A percentile compares a stretch with the other conserved stretches of the same genome.
Conservation (phyloP, 1,284 basidiomycete species). For the Sporisorium scitamineum region DNA sequence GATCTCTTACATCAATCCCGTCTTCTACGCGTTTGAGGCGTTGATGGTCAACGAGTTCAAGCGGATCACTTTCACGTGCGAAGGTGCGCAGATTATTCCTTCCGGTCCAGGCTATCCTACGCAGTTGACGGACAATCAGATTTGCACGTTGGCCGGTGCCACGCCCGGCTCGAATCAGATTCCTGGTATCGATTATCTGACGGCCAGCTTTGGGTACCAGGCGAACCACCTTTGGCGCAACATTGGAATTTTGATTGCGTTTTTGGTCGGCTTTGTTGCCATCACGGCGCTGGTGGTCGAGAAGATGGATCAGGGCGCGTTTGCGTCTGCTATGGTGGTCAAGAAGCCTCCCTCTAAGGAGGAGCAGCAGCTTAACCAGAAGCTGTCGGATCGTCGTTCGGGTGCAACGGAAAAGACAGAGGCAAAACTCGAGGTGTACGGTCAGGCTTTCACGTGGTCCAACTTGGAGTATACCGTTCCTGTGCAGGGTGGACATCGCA, state of each 20-base stretch:
- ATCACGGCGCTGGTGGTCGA: constrained; percentile 55
- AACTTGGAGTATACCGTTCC: constrained; percentile 72
- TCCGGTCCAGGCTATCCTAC: constrained; percentile 42
- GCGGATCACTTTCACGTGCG: constrained; percentile 50
- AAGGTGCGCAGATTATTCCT: constrained; percentile 46
- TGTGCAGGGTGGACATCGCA: constrained; percentile 74
- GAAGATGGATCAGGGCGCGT: constrained; percentile 53
- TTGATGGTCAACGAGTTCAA: constrained; percentile 73
- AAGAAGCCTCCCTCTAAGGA: constrained; percentile 51
- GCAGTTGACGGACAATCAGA: constrained; percentile 49
- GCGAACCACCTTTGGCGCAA: constrained; percentile 72
- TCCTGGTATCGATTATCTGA: constrained; percentile 72
- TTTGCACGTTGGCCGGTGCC: constrained; percentile 72
- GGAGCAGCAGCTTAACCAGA: constrained; percentile 49
- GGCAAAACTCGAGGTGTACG: constrained; percentile 56
- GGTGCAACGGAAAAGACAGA: constrained; percentile 49
- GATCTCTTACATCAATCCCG: constrained; percentile 69
- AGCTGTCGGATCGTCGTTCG: constrained; percentile 32
- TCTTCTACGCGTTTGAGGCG: constrained; percentile 83
- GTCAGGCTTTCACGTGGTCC: constrained; percentile 71
- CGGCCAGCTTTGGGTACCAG: constrained; percentile 76
- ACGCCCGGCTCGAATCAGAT: constrained; percentile 70
- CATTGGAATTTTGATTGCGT: constrained; percentile 71
- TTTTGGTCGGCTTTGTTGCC: constrained; percentile 59
- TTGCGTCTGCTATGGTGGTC: constrained; percentile 65